Conservation (phyloP, 371 early-diverging fungal genomes). For the Haplosporangium sp. region DNA sequence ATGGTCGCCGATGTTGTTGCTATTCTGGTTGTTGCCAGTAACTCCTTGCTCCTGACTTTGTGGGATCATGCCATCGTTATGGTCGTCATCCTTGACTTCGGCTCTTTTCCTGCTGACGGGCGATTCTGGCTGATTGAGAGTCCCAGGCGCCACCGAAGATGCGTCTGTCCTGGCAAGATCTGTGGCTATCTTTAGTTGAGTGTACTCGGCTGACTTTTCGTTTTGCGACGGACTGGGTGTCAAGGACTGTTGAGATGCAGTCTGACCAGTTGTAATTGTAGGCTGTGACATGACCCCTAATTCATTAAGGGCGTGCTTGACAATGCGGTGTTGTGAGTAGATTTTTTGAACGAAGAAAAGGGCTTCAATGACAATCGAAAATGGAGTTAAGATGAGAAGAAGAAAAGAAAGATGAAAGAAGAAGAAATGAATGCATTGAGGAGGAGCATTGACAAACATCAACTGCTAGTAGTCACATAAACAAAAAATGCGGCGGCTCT, state of each 20-base stretch:
- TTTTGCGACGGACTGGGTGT: background rate
- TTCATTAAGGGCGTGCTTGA: background rate
- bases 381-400: background rate
- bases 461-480: too few relatives aligned
- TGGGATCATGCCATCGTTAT: background rate
- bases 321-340: background rate
- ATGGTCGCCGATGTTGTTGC: background rate
- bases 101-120: conserved; percentile 19
- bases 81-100: conserved; percentile 23
- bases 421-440: background rate
- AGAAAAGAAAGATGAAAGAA: background rate
- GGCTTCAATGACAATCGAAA: background rate
- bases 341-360: background rate
- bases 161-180: background rate
- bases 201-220: background rate
- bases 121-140: background rate
- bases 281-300: background rate
- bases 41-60: background rate
- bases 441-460: background rate
- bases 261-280: background rate
- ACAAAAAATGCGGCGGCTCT: background rate
- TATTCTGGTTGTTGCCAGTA: background rate
- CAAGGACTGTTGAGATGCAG: background rate
- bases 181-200: background rate
- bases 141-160: background rate